A percentile compares a stretch with the other conserved stretches of the same genome.
phyloP scores from a whole-genome alignment of 163 green algal genomes.

The Trebouxiophyceae sp. region DNA sequence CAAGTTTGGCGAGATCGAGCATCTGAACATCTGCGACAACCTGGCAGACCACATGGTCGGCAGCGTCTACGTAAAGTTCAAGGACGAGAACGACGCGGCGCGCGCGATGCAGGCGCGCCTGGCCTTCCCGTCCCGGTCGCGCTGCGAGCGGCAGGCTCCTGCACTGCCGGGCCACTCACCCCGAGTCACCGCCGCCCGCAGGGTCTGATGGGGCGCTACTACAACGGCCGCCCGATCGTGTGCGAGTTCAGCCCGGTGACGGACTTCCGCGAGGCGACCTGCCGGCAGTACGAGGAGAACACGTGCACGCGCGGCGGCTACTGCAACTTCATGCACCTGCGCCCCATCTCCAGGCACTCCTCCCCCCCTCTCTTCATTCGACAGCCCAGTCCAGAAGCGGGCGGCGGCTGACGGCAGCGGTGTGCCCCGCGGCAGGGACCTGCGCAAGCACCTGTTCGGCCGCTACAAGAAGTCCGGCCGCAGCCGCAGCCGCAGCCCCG shows the following conservation, averaged over 20 bases:
- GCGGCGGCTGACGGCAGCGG: background rate
- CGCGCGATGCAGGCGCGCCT: conserved; percentile 38
- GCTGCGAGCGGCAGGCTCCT: no score
- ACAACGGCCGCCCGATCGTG: conserved; percentile 83
- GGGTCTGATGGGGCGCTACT: conserved; percentile 80
- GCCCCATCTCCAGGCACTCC: conserved; percentile 70
- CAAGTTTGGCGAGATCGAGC: conserved; percentile 91
- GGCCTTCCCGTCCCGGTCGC: no score
- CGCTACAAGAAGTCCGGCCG: conserved; percentile 58
- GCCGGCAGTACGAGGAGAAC: conserved; percentile 98
- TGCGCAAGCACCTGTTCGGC: conserved; percentile 87
- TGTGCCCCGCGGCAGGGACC: conserved; percentile 25
- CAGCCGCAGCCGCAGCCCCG: conserved; percentile 1
- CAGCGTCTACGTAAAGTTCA: conserved; percentile 87
- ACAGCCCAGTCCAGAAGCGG: no score
- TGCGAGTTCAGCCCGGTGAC: conserved; percentile 96
- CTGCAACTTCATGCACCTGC: conserved; percentile 99
- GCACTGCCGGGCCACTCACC: no score
- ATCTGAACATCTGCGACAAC: conserved; percentile 98
- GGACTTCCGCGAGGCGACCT: conserved; percentile 97
- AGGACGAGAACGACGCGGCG: conserved; percentile 83
- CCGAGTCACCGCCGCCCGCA: no score
- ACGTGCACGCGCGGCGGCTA: conserved; percentile 93
- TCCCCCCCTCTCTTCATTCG: background rate
- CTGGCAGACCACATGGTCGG: conserved; percentile 95